Base-by-base conservation (phyloP, 75 land plant genomes). In the Selaginella tamariscina region DNA sequence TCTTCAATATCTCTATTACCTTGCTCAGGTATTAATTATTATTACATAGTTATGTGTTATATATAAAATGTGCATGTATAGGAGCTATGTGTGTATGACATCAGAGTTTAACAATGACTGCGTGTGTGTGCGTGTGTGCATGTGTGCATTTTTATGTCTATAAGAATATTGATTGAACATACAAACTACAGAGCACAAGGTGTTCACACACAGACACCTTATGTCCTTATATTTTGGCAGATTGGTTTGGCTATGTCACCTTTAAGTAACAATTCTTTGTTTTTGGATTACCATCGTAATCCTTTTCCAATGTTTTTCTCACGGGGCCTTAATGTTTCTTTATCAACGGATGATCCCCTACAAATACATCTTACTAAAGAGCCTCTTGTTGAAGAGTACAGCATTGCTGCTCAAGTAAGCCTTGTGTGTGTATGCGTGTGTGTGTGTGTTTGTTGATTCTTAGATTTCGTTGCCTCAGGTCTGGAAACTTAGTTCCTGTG, bases 181-280 rank as follows among this genome's bases (percentile, higher is more conserved):
- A 11, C 11, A 49, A 20, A 11, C 20, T 20, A 11, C 20, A 49
- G 11, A 49, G 18, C 54, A 49, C 20, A 49, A 49, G 11, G 54
- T 49, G 54, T 20, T 20, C 20, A 49, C 11, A n/a, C 18, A 49
- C 11, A 11, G 11, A 49, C 54, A 49, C 20, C 20, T 49, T 49
- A 49, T 49, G 11, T 49, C 54, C 54, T n/a, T n/a, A 30, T 71
- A 5, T 24, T 31, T 27, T 31, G 22, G 1, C 80, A 95, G 99
- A 88, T 95, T 81, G 99, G 99, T 49, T 73, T 95, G 76, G 88
- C 93, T 29, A 95, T 95, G 99, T 95, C 99, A 56, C 99, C 96
- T 2, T 68, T 90, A 69, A 95, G 99, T 82, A 95, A 95, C 79
- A 95, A 95, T 66, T 95, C 99, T 2, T 74, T 95, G 23, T 95